These are phyloP conservation scores for Ananas comosus DNA, from an alignment of 176 grass and related monocot genomes.

Conservation along the genomic window DNA sequence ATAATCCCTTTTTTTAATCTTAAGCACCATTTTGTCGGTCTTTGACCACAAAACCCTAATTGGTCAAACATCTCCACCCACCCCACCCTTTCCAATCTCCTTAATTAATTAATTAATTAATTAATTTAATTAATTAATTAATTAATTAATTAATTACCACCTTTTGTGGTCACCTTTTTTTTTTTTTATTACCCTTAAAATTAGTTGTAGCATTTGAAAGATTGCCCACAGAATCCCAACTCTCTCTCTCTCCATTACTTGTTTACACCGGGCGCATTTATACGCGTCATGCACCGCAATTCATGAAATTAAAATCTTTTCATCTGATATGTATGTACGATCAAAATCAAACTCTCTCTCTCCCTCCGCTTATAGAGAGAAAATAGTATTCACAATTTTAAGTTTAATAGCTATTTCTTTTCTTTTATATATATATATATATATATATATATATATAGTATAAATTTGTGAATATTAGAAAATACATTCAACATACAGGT, in stretches of 20 bases:
- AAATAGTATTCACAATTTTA: too few species aligned
- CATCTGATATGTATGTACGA: too few species aligned
- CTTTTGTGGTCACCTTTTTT: not conserved
- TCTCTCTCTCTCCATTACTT: not conserved
- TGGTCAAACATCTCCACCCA: conserved; percentile 28
- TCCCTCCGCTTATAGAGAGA: too few species aligned
- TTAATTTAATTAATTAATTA: too few species aligned
- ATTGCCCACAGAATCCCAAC: conserved; percentile 29
- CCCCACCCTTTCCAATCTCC: not conserved
- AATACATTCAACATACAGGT: too few species aligned
- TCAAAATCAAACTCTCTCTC: too few species aligned
- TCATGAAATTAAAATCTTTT: too few species aligned
- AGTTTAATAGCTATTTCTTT: too few species aligned
- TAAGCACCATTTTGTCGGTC: conserved; percentile 50
- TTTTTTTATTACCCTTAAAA: rapidly evolving
- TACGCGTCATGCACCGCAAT: too few species aligned
- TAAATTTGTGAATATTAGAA: too few species aligned
- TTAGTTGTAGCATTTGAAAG: not conserved
- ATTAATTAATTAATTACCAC: not conserved
- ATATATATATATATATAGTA: too few species aligned
- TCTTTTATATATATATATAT: too few species aligned
- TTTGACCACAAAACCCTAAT: not conserved
- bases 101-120: not conserved
- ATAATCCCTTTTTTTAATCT: conserved; percentile 15
- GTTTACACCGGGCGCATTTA: not conserved